Percentiles rank a stretch among this genome's conserved stretches.
Conservation (phyloP, 176 grass and related monocot species). For the Oryza meridionalis region DNA sequence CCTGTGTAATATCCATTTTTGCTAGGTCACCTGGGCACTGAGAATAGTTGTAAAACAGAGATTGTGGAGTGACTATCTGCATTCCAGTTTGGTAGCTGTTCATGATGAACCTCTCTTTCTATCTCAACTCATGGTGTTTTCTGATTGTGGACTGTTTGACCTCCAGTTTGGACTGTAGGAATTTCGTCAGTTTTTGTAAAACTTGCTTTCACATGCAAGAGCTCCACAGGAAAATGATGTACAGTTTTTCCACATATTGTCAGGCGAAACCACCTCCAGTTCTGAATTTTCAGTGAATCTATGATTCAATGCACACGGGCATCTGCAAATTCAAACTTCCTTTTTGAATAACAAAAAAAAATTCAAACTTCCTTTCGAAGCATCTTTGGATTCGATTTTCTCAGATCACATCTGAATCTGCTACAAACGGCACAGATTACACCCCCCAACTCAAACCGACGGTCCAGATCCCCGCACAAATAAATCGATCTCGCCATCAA, state of each 20-base stretch:
- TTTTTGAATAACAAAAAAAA: too few species aligned
- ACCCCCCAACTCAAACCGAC: neutral
- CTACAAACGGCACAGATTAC: neutral
- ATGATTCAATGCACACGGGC: too few species aligned
- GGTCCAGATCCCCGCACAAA: neutral
- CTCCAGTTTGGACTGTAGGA: too few species aligned
- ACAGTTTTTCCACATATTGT: neutral
- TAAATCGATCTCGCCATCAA: neutral
- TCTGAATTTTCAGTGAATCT: too few species aligned
- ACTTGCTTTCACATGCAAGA: too few species aligned
- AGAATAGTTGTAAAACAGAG: neutral
- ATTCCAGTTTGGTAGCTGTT: neutral
- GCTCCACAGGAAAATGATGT: too few species aligned
- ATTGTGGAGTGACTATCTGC: neutral
- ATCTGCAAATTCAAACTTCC: too few species aligned
- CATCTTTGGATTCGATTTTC: too few species aligned
- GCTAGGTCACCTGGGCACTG: neutral
- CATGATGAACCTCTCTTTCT: neutral
- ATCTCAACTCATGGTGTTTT: neutral
- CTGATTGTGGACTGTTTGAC: neutral
- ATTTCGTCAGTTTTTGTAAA: too few species aligned
- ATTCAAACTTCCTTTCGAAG: too few species aligned
- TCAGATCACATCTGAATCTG: neutral
- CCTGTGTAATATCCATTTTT: neutral
- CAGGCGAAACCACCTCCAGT: neutral